These are phyloP conservation scores for Kuraishia capsulata DNA, from an alignment of 805 yeast species.

Conservation along the genomic window DNA sequence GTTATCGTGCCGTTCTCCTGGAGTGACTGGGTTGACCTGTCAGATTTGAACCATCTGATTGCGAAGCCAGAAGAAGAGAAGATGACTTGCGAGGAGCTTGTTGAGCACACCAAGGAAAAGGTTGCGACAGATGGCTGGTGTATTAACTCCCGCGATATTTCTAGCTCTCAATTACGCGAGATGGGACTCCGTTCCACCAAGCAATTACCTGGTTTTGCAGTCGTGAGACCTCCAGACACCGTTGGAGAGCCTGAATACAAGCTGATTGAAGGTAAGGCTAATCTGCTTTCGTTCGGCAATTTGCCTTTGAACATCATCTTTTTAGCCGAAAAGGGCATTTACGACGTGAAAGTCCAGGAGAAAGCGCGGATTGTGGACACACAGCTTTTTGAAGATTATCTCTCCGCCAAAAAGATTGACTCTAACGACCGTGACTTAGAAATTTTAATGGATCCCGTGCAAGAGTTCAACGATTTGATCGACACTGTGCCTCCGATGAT, in stretches of 20 bases:
- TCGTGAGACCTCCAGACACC: slow-evolving; percentile 1
- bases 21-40: slow-evolving; percentile 48
- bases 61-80: slow-evolving; percentile 4
- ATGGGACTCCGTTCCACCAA: background rate
- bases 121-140: slow-evolving; percentile 2
- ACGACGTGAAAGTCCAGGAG: slow-evolving; percentile 17
- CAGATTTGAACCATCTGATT: slow-evolving; percentile 26
- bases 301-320: slow-evolving; percentile 29
- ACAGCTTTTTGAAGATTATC: slow-evolving; percentile 23
- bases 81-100: slow-evolving; percentile 1
- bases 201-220: slow-evolving; percentile 3
- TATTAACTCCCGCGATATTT: background rate
- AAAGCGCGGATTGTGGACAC: slow-evolving; percentile 20
- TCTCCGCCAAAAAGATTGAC: slow-evolving; percentile 12
- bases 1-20: slow-evolving; percentile 22
- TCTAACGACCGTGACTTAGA: slow-evolving; percentile 4
- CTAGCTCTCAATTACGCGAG: background rate
- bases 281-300: slow-evolving; percentile 25
- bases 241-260: background rate
- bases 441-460: slow-evolving; percentile 20
- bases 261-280: slow-evolving; percentile 23
- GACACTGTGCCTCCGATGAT: slow-evolving; percentile 1
- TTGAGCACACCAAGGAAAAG: slow-evolving; percentile 1
- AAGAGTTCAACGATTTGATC: slow-evolving; percentile 16
- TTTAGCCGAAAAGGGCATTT: slow-evolving; percentile 26